Percentiles rank a stretch among this genome's conserved stretches.
These are phyloP conservation scores for Fusarium mundagurra DNA, from an alignment of 2,329 filamentous ascomycete species.

Conservation along the genomic window DNA sequence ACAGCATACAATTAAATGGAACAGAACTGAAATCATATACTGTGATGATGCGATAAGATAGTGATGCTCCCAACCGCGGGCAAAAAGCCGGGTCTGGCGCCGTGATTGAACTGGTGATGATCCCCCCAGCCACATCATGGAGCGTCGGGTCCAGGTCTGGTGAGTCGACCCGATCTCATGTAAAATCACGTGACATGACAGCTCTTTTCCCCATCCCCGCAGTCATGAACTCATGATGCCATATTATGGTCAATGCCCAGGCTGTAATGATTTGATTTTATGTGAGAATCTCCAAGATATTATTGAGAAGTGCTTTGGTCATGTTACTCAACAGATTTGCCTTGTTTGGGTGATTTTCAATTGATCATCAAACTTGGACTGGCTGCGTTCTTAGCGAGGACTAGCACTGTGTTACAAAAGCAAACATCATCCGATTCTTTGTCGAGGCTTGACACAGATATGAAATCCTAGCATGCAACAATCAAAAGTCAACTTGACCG, in stretches of 20 bases:
- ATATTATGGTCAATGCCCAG: not conserved
- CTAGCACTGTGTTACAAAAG: constrained; percentile 35
- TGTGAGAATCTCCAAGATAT: not conserved
- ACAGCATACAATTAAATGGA: constrained; percentile 25
- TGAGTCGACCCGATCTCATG: constrained; percentile 30
- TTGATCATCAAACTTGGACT: not conserved
- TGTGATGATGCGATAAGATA: not conserved
- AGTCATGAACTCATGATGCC: constrained; percentile 45
- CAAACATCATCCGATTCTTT: constrained; percentile 26
- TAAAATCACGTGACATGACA: constrained; percentile 38
- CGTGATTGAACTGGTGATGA: constrained; percentile 30
- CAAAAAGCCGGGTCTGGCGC: constrained; percentile 35
- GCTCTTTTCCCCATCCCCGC: constrained; percentile 30
- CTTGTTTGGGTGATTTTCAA: not conserved
- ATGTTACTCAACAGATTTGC: not conserved
- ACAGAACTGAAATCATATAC: not conserved
- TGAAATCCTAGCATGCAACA: not conserved
- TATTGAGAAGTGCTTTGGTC: not conserved
- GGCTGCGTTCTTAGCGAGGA: constrained; percentile 16
- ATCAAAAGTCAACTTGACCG: no score
- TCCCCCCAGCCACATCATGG: constrained; percentile 42
- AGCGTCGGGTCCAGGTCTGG: constrained; percentile 22
- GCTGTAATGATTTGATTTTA: not conserved
- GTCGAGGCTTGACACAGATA: not conserved
- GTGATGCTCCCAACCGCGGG: constrained; percentile 34